Conservation (phyloP, 2,329 filamentous ascomycete genomes). For the Colletotrichum falcatum region DNA sequence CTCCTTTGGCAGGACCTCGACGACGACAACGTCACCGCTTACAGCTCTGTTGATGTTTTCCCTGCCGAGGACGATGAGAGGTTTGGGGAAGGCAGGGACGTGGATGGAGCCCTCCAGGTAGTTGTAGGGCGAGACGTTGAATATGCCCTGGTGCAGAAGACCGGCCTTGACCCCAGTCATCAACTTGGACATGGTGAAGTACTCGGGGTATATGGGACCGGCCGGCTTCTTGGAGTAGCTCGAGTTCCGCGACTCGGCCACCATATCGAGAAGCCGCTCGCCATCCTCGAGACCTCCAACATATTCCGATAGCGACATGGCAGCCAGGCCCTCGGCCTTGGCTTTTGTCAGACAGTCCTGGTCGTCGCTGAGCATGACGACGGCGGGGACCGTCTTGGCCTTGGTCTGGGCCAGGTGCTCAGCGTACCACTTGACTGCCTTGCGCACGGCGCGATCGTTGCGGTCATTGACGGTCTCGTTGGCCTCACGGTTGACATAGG, state of each 20-base stretch:
- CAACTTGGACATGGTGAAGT: constrained; percentile 89
- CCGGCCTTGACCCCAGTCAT: constrained; percentile 93
- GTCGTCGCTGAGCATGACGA: constrained; percentile 96
- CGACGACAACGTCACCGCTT: constrained; percentile 91
- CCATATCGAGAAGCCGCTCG: constrained; percentile 91
- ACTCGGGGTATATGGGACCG: constrained; percentile 87
- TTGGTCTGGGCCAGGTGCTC: constrained; percentile 80
- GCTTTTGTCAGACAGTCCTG: constrained; percentile 88
- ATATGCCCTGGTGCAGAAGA: constrained; percentile 91
- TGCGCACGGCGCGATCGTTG: constrained; percentile 91
- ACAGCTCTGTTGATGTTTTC: constrained; percentile 97
- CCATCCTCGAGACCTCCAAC: constrained; percentile 86
- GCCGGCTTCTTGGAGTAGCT: constrained; percentile 71
- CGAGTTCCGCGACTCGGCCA: constrained; percentile 81
- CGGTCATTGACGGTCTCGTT: constrained; percentile 95
- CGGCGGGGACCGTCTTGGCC: constrained; percentile 72
- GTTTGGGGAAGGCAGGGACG: constrained; percentile 89
- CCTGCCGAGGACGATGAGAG: constrained; percentile 87
- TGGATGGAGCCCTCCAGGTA: constrained; percentile 95
- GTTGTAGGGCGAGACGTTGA: constrained; percentile 98
- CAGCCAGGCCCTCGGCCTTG: constrained; percentile 78
- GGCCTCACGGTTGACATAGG: constrained; percentile 78
- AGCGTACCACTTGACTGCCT: constrained; percentile 89
- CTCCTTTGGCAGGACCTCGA: constrained; percentile 91
- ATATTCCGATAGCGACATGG: constrained; percentile 78